phyloP scores from a whole-genome alignment of 345 rosid species.

The Populus euphratica region DNA sequence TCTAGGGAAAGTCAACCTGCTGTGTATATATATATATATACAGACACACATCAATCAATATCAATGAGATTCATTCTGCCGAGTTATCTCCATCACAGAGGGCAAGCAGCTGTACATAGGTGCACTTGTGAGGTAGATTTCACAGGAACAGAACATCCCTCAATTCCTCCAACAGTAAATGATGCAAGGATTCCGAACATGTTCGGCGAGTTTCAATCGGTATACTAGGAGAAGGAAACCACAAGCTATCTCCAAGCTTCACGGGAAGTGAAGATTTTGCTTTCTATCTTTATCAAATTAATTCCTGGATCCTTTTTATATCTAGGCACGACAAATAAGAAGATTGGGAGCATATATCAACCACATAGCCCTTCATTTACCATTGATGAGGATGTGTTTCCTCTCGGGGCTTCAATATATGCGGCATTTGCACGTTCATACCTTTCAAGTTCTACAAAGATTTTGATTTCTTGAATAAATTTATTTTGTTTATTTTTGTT shows the following conservation, averaged over 20 bases:
- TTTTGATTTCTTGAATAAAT: not conserved
- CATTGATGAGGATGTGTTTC: conserved; percentile 54
- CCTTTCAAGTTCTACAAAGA: conserved; percentile 22
- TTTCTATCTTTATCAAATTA: conserved; percentile 39
- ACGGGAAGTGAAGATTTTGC: conserved; percentile 74
- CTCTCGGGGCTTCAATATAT: conserved; percentile 51
- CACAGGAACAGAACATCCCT: conserved; percentile 39
- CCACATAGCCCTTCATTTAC: conserved; percentile 53
- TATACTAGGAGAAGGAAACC: conserved; percentile 47
- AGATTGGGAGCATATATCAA: conserved; percentile 28
- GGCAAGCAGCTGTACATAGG: conserved; percentile 51
- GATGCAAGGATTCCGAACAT: conserved; percentile 35
- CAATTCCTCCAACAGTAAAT: conserved; percentile 50
- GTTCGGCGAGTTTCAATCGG: conserved; percentile 25
- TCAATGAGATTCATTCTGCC: no score
- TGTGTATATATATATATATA: no score
- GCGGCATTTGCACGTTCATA: conserved; percentile 47
- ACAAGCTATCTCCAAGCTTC: conserved; percentile 28
- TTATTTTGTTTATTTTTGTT: not conserved
- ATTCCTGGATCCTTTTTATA: conserved; percentile 45
- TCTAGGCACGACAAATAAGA: conserved; percentile 45
- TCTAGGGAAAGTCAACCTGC: no score
- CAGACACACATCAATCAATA: no score
- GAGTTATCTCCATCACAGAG: not conserved
- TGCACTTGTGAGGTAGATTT: conserved; percentile 49